Evolutionary conservation across 2,329 filamentous ascomycete genomes (phyloP).

Genomic region (Dactylonectria macrodidyma): DNA sequence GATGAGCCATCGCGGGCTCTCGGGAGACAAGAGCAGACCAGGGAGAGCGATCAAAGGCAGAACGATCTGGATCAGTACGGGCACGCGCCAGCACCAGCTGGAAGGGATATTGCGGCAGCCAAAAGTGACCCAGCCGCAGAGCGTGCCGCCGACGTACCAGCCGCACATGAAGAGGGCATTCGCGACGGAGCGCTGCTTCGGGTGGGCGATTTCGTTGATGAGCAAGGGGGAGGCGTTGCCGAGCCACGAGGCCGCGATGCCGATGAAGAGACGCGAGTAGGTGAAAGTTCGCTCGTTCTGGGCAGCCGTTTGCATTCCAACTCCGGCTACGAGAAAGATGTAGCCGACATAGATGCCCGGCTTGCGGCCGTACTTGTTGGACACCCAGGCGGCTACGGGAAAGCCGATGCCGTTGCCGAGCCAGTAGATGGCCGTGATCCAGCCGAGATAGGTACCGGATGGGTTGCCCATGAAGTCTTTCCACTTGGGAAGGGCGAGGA

Average conservation of each 20-base stretch:
- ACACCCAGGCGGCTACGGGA: slow-evolving; percentile 32
- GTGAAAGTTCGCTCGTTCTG: slow-evolving; percentile 37
- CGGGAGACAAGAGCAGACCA: slow-evolving; percentile 53
- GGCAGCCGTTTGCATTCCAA: slow-evolving; percentile 33
- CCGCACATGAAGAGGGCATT: slow-evolving; percentile 38
- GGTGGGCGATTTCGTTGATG: slow-evolving; percentile 38
- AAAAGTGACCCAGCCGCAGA: slow-evolving; percentile 40
- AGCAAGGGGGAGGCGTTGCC: slow-evolving; percentile 35
- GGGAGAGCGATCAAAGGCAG: slow-evolving; percentile 38
- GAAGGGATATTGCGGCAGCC: slow-evolving; percentile 36
- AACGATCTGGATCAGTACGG: slow-evolving; percentile 41
- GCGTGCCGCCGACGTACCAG: slow-evolving; percentile 38
- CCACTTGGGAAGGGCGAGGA: slow-evolving; percentile 40
- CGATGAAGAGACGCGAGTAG: slow-evolving; percentile 33
- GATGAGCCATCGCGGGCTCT: slow-evolving; percentile 52
- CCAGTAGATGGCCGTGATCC: slow-evolving; percentile 46
- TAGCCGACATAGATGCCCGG: slow-evolving; percentile 34
- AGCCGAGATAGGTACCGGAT: slow-evolving; percentile 39
- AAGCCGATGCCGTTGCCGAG: slow-evolving; percentile 41
- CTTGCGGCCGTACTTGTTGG: slow-evolving; percentile 32
- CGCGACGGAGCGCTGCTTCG: slow-evolving; percentile 31
- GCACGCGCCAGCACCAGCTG: slow-evolving; percentile 45
- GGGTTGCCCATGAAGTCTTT: slow-evolving; percentile 41
- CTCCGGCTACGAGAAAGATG: slow-evolving; percentile 33
- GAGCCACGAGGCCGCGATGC: slow-evolving; percentile 33